A percentile compares a stretch with the other conserved stretches of the same genome.
Evolutionary conservation across 2,329 filamentous ascomycete species (phyloP).

Genomic region (Exophiala phaeomuriformis): DNA sequence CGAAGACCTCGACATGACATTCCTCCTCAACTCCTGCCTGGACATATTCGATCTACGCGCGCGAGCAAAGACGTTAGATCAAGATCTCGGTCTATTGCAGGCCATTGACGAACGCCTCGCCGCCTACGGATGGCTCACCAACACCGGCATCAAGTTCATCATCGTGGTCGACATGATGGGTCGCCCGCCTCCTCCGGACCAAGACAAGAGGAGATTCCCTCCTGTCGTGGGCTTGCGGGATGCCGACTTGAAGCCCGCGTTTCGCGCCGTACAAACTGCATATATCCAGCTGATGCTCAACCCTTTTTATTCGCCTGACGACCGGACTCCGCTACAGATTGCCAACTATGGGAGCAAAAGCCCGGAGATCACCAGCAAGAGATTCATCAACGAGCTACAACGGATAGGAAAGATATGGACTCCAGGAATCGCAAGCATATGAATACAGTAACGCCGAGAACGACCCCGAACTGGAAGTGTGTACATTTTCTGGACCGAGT

Average conservation of each 20-base stretch:
- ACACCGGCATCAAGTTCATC: constrained; percentile 86
- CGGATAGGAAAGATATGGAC: constrained; percentile 79
- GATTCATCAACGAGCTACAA: constrained; percentile 74
- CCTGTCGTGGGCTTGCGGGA: constrained; percentile 64
- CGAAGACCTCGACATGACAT: constrained; percentile 71
- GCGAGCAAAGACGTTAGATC: constrained; percentile 63
- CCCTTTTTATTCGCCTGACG: constrained; percentile 87
- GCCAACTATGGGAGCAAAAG: constrained; percentile 39
- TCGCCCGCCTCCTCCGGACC: constrained; percentile 41
- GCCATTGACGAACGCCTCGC: constrained; percentile 88
- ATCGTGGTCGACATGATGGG: constrained; percentile 88
- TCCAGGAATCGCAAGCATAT: constrained; percentile 53
- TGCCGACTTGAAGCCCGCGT: constrained; percentile 82
- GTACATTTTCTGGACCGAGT: too few relatives aligned
- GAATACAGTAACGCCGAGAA: neutral
- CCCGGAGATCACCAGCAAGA: constrained; percentile 69
- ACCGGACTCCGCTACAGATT: constrained; percentile 58
- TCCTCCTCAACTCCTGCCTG: constrained; percentile 81
- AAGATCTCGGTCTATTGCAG: constrained; percentile 86
- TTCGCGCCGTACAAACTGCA: constrained; percentile 84
- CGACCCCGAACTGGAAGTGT: too few relatives aligned
- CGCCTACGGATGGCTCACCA: constrained; percentile 93
- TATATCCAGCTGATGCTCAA: constrained; percentile 87
- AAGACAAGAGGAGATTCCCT: constrained; percentile 32
- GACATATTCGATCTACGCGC: constrained; percentile 88